A percentile compares a stretch with the other conserved stretches of the same genome.
Evolutionary conservation across 306 rosid genomes (phyloP).

Genomic region (Cercis canadensis): DNA sequence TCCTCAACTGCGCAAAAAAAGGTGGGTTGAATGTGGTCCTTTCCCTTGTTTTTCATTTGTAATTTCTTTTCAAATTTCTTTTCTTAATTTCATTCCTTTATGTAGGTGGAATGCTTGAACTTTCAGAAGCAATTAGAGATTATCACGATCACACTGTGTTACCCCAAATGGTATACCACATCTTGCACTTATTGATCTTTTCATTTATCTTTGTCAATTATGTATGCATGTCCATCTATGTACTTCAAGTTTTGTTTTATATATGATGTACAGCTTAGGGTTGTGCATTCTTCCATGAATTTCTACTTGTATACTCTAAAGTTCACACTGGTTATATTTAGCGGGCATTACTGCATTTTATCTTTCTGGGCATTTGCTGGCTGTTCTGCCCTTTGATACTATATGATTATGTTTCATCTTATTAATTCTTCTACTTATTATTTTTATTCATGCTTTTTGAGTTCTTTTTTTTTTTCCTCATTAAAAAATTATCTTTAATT

Average conservation of each 20-base stretch:
- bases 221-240: slow-evolving; percentile 19
- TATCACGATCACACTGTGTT: slow-evolving; percentile 87
- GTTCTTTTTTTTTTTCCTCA: neutral
- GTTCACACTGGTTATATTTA: slow-evolving; percentile 11
- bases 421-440: slow-evolving; percentile 31
- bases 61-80: neutral
- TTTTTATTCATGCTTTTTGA: slow-evolving; percentile 29
- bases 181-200: slow-evolving; percentile 18
- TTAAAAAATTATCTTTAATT: slow-evolving; percentile 30
- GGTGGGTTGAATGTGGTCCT: slow-evolving; percentile 47
- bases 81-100: slow-evolving; percentile 18
- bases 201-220: slow-evolving; percentile 5
- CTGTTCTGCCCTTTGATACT: neutral
- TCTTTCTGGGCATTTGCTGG: slow-evolving; percentile 5
- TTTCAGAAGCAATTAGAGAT: slow-evolving; percentile 97
- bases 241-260: slow-evolving; percentile 25
- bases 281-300: slow-evolving; percentile 19
- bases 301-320: neutral
- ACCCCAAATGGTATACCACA: slow-evolving; percentile 79
- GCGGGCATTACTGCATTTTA: slow-evolving; percentile 15
- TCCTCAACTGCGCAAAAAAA: slow-evolving; percentile 85
- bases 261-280: slow-evolving; percentile 10
- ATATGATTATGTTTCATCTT: slow-evolving; percentile 31
- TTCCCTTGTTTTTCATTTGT: neutral
- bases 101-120: slow-evolving; percentile 90